These are phyloP conservation scores for Coemansia sp. DNA, from an alignment of 192 early-diverging fungal species.

Conservation along the genomic window DNA sequence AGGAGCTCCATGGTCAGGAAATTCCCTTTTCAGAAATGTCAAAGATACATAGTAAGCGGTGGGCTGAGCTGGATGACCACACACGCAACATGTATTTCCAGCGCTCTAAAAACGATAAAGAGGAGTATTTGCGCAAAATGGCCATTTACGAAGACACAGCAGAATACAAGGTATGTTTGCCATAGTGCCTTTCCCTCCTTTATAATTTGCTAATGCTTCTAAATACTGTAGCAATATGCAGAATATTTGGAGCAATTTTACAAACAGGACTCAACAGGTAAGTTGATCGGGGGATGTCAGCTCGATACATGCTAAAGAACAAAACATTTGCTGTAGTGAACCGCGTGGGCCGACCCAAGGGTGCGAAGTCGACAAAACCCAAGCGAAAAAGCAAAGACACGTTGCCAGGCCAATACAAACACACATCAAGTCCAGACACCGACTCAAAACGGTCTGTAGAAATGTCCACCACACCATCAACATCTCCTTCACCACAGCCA, in stretches of 20 bases:
- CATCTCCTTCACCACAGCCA: slow-evolving; percentile 4
- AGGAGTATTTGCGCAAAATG: slow-evolving; percentile 41
- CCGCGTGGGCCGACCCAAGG: slow-evolving; percentile 52
- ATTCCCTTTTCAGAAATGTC: slow-evolving; percentile 54
- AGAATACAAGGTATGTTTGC: slow-evolving; percentile 30
- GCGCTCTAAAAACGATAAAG: slow-evolving; percentile 37
- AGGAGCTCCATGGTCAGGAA: slow-evolving; percentile 40
- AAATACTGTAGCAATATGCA: slow-evolving; percentile 33
- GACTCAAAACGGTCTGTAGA: not conserved
- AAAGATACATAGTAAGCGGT: slow-evolving; percentile 49
- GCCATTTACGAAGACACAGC: slow-evolving; percentile 32
- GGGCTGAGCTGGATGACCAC: slow-evolving; percentile 35
- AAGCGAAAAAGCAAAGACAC: slow-evolving; percentile 10
- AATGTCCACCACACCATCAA: slow-evolving; percentile 9
- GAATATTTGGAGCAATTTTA: slow-evolving; percentile 50
- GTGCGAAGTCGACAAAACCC: slow-evolving; percentile 27
- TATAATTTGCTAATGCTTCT: not conserved
- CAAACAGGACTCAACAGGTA: slow-evolving; percentile 48
- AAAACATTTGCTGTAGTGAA: slow-evolving; percentile 25
- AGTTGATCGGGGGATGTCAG: not conserved
- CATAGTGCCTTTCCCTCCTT: not conserved
- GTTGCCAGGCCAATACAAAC: not conserved
- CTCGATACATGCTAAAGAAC: not conserved
- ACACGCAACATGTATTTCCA: slow-evolving; percentile 28
- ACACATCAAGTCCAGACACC: not conserved